Conservation (phyloP, 116 monocot genomes). For the Phalaenopsis hybrid region DNA sequence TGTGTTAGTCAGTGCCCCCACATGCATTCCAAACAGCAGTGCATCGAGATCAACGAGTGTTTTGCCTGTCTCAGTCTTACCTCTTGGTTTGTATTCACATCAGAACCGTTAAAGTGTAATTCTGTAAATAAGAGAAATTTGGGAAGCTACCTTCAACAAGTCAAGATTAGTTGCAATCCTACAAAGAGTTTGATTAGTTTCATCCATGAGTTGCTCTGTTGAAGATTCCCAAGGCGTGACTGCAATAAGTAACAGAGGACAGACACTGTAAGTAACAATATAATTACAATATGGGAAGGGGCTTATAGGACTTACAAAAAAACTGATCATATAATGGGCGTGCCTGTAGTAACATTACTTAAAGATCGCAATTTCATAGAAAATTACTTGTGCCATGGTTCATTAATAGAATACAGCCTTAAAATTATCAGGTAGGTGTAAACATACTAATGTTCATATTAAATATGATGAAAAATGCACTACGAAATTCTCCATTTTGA, state of each 20-base stretch:
- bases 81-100: background rate
- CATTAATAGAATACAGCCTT: background rate
- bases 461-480: background rate
- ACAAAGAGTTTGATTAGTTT: constrained; percentile 42
- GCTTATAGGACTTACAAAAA: no score
- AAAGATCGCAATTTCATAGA: background rate
- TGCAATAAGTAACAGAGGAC: constrained; percentile 5
- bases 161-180: constrained; percentile 52
- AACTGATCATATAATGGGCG: background rate
- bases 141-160: constrained; percentile 39
- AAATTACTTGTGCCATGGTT: background rate
- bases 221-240: constrained; percentile 32
- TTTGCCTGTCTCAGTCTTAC: background rate
- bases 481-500: background rate
- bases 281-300: background rate
- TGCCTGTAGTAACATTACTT: background rate
- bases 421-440: background rate
- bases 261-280: background rate
- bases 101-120: background rate
- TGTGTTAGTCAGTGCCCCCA: background rate
- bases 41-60: background rate
- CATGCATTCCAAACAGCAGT: background rate
- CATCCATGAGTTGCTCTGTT: constrained; percentile 48
- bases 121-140: background rate
- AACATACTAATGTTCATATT: background rate